Evolutionary conservation across 495 filamentous ascomycete species (phyloP).

Genomic region (Echria macrotheca): DNA sequence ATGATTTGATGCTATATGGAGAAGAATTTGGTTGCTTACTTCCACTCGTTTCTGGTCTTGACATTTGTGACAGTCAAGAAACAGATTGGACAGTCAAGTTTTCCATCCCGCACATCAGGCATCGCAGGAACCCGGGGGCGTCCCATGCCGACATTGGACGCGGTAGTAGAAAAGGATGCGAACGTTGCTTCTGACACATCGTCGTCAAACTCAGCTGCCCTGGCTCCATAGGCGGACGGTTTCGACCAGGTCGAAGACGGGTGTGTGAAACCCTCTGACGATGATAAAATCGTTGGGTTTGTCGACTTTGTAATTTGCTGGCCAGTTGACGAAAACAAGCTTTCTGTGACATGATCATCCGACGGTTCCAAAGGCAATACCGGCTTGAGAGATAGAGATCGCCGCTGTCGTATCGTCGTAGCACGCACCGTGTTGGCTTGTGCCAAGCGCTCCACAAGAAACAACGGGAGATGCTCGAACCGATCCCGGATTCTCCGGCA

Average conservation of each 20-base stretch:
- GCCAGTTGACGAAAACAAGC: neutral
- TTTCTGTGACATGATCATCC: neutral
- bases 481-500: constrained; percentile 5
- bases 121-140: neutral
- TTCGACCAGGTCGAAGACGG: neutral
- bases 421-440: neutral
- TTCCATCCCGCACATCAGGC: neutral
- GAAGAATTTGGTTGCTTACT: too few species aligned
- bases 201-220: too few species aligned
- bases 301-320: neutral
- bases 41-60: too few species aligned
- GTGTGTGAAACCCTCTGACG: neutral
- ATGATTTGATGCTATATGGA: too few species aligned
- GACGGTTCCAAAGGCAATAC: neutral
- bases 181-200: neutral
- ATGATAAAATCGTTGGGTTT: neutral
- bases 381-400: neutral
- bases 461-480: neutral
- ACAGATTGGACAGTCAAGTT: neutral
- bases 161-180: neutral
- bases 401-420: neutral
- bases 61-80: too few species aligned
- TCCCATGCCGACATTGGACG: neutral
- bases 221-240: neutral
- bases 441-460: constrained; percentile 1